Conservation (phyloP, 345 rosid genomes). For the Aethionema arabicum region DNA sequence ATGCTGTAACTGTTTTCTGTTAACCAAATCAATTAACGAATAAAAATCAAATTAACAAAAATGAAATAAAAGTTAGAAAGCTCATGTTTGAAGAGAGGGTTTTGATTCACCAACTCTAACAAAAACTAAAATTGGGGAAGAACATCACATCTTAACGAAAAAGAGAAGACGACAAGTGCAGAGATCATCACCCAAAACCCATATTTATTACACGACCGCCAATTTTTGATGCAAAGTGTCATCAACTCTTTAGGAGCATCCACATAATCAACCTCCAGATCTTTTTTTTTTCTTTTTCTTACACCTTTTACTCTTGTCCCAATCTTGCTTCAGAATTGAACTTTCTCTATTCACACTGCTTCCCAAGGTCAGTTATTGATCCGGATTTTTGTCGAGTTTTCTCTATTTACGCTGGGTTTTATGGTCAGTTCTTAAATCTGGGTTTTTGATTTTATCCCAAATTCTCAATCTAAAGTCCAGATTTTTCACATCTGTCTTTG, state of each 20-base stretch:
- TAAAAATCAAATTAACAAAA: conserved; percentile 14
- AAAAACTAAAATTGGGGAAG: neutral
- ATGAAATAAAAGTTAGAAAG: conserved; percentile 22
- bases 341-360: conserved; percentile 31
- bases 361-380: conserved; percentile 35
- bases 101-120: conserved; percentile 21
- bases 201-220: conserved; percentile 19
- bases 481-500: neutral
- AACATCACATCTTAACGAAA: conserved; percentile 9
- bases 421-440: conserved; percentile 34
- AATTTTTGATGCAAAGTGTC: conserved; percentile 19
- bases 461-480: neutral
- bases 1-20: conserved; percentile 28
- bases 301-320: neutral
- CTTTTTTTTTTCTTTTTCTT: neutral
- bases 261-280: conserved; percentile 2
- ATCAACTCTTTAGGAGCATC: conserved; percentile 4
- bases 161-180: conserved; percentile 34
- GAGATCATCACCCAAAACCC: conserved; percentile 28
- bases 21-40: conserved; percentile 21
- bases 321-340: neutral
- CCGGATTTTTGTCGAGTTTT: neutral
- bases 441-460: neutral
- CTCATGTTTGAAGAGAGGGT: conserved; percentile 33
- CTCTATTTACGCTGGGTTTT: conserved; percentile 33